Evolutionary conservation across 495 filamentous ascomycete genomes (phyloP).

Genomic region (Trichoderma asperelloides): DNA sequence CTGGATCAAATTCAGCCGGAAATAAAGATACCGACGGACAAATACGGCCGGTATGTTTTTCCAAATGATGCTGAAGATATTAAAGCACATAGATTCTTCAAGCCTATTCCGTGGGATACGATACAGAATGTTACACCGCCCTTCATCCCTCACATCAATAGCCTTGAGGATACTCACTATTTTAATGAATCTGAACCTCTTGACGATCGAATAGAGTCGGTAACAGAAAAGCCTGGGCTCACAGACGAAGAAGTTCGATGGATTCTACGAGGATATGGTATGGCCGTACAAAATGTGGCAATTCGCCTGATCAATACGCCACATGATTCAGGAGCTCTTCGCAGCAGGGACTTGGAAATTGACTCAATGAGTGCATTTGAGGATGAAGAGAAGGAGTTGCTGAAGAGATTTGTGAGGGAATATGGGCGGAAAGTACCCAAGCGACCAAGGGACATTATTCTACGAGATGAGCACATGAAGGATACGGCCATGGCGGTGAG

Average conservation of each 20-base stretch:
- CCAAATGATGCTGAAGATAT: constrained; percentile 70
- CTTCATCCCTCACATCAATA: constrained; percentile 60
- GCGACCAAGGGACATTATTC: constrained; percentile 66
- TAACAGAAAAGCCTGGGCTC: constrained; percentile 6
- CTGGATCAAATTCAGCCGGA: constrained; percentile 38
- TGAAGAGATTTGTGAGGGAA: constrained; percentile 30
- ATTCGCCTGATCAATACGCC: constrained; percentile 31
- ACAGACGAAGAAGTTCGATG: constrained; percentile 17
- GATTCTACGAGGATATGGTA: constrained; percentile 26
- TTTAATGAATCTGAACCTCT: constrained; percentile 75
- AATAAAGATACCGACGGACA: not conserved
- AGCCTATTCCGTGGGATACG: constrained; percentile 55
- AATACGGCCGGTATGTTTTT: constrained; percentile 53
- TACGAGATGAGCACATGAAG: constrained; percentile 59
- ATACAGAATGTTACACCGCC: constrained; percentile 63
- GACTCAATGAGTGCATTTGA: constrained; percentile 22
- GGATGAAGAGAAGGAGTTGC: constrained; percentile 22
- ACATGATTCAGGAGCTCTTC: constrained; percentile 33
- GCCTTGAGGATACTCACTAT: constrained; percentile 76
- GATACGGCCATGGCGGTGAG: constrained; percentile 64
- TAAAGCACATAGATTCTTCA: constrained; percentile 68
- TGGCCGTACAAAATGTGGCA: constrained; percentile 31
- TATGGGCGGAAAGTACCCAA: constrained; percentile 51
- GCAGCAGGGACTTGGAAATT: constrained; percentile 37
- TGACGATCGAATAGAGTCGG: constrained; percentile 24